phyloP scores from a whole-genome alignment of 768 basidiomycete species.

The Lactarius evosmus region DNA sequence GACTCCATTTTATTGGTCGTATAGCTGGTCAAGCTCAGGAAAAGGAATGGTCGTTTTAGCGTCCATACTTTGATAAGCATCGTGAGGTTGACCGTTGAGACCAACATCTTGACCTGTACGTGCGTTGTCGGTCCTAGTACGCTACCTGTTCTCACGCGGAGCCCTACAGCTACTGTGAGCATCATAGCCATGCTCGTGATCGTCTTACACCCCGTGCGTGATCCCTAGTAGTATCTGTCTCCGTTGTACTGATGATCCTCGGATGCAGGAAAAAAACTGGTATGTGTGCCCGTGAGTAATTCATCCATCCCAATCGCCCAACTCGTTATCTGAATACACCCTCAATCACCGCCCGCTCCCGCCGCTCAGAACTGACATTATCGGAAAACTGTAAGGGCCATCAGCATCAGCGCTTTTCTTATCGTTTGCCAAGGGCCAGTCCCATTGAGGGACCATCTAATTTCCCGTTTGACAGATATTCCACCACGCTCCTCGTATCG shows the following conservation, averaged over 20 bases:
- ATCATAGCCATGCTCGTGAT: slow-evolving; percentile 2
- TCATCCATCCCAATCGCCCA: no score
- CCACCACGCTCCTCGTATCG: slow-evolving; percentile 33
- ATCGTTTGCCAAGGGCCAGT: rapidly evolving
- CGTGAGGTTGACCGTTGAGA: slow-evolving; percentile 31
- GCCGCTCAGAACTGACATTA: slow-evolving; percentile 4
- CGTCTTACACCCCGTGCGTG: slow-evolving; percentile 10
- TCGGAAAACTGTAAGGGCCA: slow-evolving; percentile 22
- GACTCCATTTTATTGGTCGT: background rate
- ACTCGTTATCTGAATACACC: background rate
- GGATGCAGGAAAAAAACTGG: slow-evolving; percentile 14
- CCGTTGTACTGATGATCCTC: background rate
- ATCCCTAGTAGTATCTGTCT: background rate
- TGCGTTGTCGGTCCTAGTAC: background rate
- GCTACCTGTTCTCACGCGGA: background rate
- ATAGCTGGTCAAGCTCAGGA: background rate
- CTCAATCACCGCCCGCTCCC: background rate
- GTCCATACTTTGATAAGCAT: slow-evolving; percentile 21
- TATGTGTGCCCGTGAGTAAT: slow-evolving; percentile 15
- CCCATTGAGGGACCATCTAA: background rate
- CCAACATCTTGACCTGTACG: slow-evolving; percentile 28
- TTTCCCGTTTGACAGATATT: slow-evolving; percentile 15
- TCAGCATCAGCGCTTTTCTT: slow-evolving; percentile 1
- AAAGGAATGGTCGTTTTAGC: background rate
- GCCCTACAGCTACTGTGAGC: slow-evolving; percentile 5